Base-by-base conservation (phyloP, 2,329 filamentous ascomycete species). In the Macrophomina phaseolina region DNA sequence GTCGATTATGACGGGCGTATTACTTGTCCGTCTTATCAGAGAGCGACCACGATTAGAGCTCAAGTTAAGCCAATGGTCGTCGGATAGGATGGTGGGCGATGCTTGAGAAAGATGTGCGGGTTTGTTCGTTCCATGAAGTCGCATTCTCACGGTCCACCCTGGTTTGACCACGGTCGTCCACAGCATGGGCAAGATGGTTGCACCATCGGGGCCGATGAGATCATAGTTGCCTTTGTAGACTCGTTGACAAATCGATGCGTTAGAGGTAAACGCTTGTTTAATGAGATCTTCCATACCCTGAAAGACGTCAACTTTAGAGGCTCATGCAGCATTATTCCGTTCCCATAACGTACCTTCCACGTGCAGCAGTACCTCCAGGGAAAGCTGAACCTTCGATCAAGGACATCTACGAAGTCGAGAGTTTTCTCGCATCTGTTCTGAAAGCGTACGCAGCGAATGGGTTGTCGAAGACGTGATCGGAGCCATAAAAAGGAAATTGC, bases 381-480 rank as follows among this genome's bases (percentile, higher is more conserved):
- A 74, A 97, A 97, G 79, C 88, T 95, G 77, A 96, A 97, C 78
- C 96, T 97, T 70, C 94, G 86, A 38, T 92, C 92, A 16, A 97
- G 88, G 0, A 93, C 93, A 76, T 97, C 94, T 79, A 96, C 95
- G 81, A 97, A 97, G 71, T 90, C 90, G 77, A 97, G 92, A 1
- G 91, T 91, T 48, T 88, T 84, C 77, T 92, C 91, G 11, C n/a
- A 8, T 14, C 9, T 36, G 23, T 34, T 46, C 45, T 30, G 8
- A 42, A 58, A 4, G 12, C 23, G 14, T 6, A 32, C 14, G 23
- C 6, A 12, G 30, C 14, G 38, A 11, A 45, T 5, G 14, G 23
- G 36, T 18, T 58, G 36, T 23, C 38, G 55, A 32, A 58, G 38
- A 16, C 8, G 55, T n/a, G 18, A 28, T 8, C 23, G 23, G 28